Conservation (phyloP, 352 stramenopile species). For the Phytopythium chamaehyphon region DNA sequence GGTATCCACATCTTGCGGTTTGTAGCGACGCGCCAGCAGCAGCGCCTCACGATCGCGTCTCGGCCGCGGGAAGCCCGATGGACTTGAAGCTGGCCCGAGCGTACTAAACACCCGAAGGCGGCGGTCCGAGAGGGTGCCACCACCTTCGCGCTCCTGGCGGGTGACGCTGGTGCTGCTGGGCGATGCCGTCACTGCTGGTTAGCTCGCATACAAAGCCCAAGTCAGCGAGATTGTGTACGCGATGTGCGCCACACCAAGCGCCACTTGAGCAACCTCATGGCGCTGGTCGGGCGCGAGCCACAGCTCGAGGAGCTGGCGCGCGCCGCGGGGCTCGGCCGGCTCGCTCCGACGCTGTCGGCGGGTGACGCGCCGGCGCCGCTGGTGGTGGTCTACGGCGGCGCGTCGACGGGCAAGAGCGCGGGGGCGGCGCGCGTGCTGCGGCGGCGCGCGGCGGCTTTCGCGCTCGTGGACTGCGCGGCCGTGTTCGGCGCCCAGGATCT, state of each 20-base stretch:
- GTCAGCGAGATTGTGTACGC: no score
- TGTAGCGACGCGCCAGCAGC: not conserved
- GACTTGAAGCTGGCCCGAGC: not conserved
- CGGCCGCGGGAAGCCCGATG: not conserved
- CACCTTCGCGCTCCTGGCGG: no score
- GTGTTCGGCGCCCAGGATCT: conserved; percentile 63
- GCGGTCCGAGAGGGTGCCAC: no score
- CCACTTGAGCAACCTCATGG: not conserved
- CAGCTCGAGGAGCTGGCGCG: conserved; percentile 45
- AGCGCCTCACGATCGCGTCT: conserved; percentile 1
- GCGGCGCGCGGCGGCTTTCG: conserved; percentile 27
- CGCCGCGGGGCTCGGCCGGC: conserved; percentile 34
- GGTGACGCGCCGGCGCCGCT: conserved; percentile 52
- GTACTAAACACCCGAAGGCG: not conserved
- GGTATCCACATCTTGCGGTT: no score
- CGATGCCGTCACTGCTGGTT: no score
- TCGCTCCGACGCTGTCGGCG: not conserved
- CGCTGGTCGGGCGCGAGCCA: conserved; percentile 52
- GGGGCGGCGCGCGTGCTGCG: conserved; percentile 41
- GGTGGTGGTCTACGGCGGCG: conserved; percentile 65
- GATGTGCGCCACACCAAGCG: no score
- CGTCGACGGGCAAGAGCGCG: conserved; percentile 74
- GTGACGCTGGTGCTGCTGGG: no score
- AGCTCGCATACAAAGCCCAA: no score
- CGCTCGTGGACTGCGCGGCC: conserved; percentile 66